Evolutionary conservation across 257 asterid genomes (phyloP), one percentile per base, ranked within the genome.

Genomic region (Fraxinus excelsior): DNA sequence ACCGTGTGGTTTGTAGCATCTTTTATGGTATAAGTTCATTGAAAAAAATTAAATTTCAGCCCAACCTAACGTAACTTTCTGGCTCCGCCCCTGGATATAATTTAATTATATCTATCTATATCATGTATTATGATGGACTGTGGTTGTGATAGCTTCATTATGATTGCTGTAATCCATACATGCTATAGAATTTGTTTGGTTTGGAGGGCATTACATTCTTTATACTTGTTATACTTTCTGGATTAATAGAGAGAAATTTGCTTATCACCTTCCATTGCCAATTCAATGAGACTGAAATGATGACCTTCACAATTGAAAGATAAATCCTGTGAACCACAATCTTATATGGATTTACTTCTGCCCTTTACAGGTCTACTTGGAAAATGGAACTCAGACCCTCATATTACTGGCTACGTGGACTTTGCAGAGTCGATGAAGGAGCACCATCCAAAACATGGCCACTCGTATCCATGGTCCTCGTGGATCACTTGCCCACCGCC

Each of bases 311-410:
- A 70, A 42, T 14, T 40, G 53, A 40, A 16, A 18, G 72, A 58
- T 53, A 34, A 25, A 18, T 69, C 51, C 51, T 7, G 18, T 62
- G 46, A 38, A 74, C 58, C 73, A 68, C 31, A 71, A 79, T 72
- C 42, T 75, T 32, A 73, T 73, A 26, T 67, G 49, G 69, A 42
- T 75, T 71, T 31, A 11, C 70, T 53, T 53, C 76, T 78, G 71
- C 71, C 74, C 28, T 74, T 68, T 65, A 25, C 91, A 94, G 98
- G 98, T 78, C 87, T 95, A 12, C 88, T 82, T 74, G 94, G 87
- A 73, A 85, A 87, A 79, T 95, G 99, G 99, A 95, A 95, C 83
- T 84, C 87, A 1, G 98, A 93, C 53, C 98, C 98, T n/a, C 99
- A 95, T 75, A 44, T 93, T 35, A 85, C 99, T 56, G 98, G 92